These are phyloP conservation scores for Blastocystis sp. DNA, from an alignment of 352 stramenopile genomes.

Conservation along the genomic window DNA sequence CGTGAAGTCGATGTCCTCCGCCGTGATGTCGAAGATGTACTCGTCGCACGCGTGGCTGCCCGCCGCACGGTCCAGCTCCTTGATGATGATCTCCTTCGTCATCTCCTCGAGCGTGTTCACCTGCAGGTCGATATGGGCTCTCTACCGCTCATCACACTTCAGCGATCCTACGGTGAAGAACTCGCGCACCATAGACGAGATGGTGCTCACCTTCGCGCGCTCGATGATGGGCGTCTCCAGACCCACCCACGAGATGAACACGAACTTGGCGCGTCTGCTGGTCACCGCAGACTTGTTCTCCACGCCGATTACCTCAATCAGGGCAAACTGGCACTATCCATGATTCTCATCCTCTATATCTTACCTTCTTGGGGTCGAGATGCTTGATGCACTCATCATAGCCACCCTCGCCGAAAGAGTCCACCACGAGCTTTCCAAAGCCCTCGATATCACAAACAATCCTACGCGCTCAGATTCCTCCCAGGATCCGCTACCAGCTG, in stretches of 20 bases:
- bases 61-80: slow-evolving; percentile 23
- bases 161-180: slow-evolving; percentile 37
- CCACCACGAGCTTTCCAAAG: slow-evolving; percentile 32
- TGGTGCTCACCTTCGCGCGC: slow-evolving; percentile 57
- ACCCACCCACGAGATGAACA: slow-evolving; percentile 67
- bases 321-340: slow-evolving; percentile 46
- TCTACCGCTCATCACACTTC: neutral
- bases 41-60: slow-evolving; percentile 54
- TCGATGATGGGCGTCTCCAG: slow-evolving; percentile 55
- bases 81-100: slow-evolving; percentile 67
- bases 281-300: slow-evolving; percentile 58
- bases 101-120: slow-evolving; percentile 65
- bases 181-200: slow-evolving; percentile 33
- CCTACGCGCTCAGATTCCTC: slow-evolving; percentile 16
- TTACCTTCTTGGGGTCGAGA: slow-evolving; percentile 41
- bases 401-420: slow-evolving; percentile 57
- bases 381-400: slow-evolving; percentile 68
- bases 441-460: slow-evolving; percentile 65
- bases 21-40: slow-evolving; percentile 68
- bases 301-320: slow-evolving; percentile 60
- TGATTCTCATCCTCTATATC: neutral
- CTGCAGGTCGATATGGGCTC: slow-evolving; percentile 64
- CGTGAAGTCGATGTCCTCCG: slow-evolving; percentile 46
- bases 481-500: slow-evolving; percentile 14
- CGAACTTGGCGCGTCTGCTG: slow-evolving; percentile 64